Percentiles rank a stretch among this genome's conserved stretches.
These are phyloP conservation scores for Phytopythium ostracodes DNA, from an alignment of 352 stramenopile species.

Conservation along the genomic window DNA sequence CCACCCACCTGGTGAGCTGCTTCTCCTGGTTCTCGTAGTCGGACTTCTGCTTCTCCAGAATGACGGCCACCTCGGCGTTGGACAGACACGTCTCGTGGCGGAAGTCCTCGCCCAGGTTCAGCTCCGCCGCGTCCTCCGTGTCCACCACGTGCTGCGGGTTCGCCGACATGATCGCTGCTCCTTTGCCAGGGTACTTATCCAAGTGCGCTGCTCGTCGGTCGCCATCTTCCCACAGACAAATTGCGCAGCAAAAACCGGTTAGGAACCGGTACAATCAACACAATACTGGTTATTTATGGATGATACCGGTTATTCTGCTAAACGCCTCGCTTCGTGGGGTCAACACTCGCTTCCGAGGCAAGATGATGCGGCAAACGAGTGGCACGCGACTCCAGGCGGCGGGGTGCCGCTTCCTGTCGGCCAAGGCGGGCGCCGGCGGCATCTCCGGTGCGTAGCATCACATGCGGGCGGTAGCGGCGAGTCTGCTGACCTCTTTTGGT, in stretches of 20 bases:
- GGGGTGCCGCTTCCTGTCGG: conserved; percentile 36
- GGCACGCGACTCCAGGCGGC: conserved; percentile 15
- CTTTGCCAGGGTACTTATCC: too few relatives aligned
- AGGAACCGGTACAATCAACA: not conserved
- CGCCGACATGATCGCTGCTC: conserved; percentile 42
- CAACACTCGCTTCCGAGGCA: not conserved
- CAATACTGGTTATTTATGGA: not conserved
- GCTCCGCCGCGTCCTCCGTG: conserved; percentile 87
- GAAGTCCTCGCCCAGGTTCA: conserved; percentile 88
- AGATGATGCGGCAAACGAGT: conserved; percentile 27
- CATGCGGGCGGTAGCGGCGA: not conserved
- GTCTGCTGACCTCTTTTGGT: not conserved
- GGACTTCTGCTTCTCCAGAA: conserved; percentile 88
- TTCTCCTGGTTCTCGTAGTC: conserved; percentile 91
- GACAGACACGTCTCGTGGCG: conserved; percentile 87
- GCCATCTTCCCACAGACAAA: not conserved
- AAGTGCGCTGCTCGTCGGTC: too few relatives aligned
- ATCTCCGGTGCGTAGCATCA: conserved; percentile 22
- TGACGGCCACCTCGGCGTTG: conserved; percentile 87
- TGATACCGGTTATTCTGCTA: conserved; percentile 6
- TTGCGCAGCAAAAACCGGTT: not conserved
- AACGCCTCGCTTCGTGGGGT: not conserved
- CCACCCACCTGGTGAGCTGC: conserved; percentile 73
- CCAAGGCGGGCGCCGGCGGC: conserved; percentile 38
- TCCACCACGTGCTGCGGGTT: conserved; percentile 87